These are phyloP conservation scores for Alternaria panax DNA, from an alignment of 2,329 filamentous ascomycete genomes.

Conservation along the genomic window DNA sequence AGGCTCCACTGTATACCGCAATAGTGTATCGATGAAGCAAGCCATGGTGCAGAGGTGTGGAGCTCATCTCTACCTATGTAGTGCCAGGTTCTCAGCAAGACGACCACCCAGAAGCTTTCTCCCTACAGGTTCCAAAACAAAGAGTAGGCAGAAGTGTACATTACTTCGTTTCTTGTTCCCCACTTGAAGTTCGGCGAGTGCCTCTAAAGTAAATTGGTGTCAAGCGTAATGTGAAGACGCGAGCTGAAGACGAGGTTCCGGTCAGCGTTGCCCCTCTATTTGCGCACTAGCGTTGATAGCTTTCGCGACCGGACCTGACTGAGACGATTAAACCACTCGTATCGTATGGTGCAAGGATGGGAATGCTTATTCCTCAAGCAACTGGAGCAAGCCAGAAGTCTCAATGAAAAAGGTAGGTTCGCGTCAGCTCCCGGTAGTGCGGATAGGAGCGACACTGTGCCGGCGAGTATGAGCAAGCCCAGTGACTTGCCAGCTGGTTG, in stretches of 20 bases:
- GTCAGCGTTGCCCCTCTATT: too few relatives aligned
- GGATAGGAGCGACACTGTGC: conserved; percentile 5
- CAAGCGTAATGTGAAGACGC: not conserved
- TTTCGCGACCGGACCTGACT: too few relatives aligned
- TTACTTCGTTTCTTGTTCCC: not conserved
- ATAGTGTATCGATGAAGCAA: too few relatives aligned
- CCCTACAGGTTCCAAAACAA: not conserved
- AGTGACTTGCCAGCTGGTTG: not conserved
- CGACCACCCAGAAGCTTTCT: too few relatives aligned
- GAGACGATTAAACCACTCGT: too few relatives aligned
- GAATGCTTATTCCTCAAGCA: conserved; percentile 35
- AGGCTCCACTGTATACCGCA: too few relatives aligned
- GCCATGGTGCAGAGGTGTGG: too few relatives aligned
- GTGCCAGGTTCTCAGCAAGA: too few relatives aligned
- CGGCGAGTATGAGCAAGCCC: conserved; percentile 4
- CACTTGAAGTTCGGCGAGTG: not conserved
- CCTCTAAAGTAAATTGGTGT: not conserved
- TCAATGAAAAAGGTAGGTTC: conserved; percentile 5
- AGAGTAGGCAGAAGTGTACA: not conserved
- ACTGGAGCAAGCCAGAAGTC: conserved; percentile 7
- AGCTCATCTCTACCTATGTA: too few relatives aligned
- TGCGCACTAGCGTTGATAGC: too few relatives aligned
- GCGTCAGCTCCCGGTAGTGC: conserved; percentile 1
- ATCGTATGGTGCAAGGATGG: too few relatives aligned
- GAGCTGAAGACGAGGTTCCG: too few relatives aligned